Conservation (phyloP, 2,329 filamentous ascomycete species). For the Aureobasidium zeae region DNA sequence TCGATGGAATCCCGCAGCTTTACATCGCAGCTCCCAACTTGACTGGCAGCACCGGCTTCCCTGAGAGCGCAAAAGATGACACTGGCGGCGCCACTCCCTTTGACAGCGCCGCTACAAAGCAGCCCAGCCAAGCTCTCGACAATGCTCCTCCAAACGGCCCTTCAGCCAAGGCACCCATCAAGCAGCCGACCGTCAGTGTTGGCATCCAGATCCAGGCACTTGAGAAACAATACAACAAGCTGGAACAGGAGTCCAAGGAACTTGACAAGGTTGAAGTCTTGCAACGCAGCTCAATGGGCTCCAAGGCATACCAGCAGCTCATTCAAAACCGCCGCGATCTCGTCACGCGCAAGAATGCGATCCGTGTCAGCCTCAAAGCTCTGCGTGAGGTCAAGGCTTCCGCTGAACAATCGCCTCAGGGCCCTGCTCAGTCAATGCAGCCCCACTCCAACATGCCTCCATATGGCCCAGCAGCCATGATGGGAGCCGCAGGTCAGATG, state of each 20-base stretch:
- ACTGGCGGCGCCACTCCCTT: constrained; percentile 16
- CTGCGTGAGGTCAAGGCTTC: constrained; percentile 21
- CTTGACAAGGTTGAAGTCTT: constrained; percentile 32
- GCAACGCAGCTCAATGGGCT: constrained; percentile 27
- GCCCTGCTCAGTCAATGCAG: not conserved
- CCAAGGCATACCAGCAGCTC: constrained; percentile 25
- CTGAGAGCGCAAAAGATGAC: constrained; percentile 15
- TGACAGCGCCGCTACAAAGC: constrained; percentile 6
- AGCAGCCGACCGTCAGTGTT: constrained; percentile 22
- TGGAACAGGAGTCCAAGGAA: constrained; percentile 29
- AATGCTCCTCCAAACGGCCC: constrained; percentile 7
- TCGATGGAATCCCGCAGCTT: constrained; percentile 28
- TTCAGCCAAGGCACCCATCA: constrained; percentile 6
- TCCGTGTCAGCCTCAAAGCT: constrained; percentile 29
- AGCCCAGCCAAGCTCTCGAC: constrained; percentile 2
- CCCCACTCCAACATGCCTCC: constrained; percentile 15
- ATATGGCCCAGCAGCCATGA: constrained; percentile 2
- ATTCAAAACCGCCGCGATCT: constrained; percentile 28
- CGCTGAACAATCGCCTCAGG: not conserved
- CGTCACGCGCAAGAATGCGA: constrained; percentile 26
- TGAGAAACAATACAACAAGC: constrained; percentile 30
- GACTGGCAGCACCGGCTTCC: constrained; percentile 19
- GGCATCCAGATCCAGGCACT: constrained; percentile 27
- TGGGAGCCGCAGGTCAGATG: constrained; percentile 2
- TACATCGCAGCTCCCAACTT: constrained; percentile 31